Evolutionary conservation across 139 green algal genomes (phyloP), one percentile per base, ranked within the genome.

Genomic region (Chlorella sp.): DNA sequence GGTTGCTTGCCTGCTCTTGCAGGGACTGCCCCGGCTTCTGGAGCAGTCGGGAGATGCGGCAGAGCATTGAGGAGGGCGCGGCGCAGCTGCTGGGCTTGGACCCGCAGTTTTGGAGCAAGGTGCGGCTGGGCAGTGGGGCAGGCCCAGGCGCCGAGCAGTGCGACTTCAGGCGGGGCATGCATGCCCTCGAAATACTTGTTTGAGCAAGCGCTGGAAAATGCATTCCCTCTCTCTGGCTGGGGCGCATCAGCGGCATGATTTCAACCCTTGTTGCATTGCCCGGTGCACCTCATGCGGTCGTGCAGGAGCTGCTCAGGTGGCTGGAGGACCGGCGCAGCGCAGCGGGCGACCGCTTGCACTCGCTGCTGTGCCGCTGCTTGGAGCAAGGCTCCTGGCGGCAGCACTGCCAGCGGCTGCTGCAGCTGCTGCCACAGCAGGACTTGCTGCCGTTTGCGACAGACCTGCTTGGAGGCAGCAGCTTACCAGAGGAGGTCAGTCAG

Each of bases 21-120:
- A 84, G 79, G 79, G 64, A 76, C 34, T 84, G 79, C 79, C 79
- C 79, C 0, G 79, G 67, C 36, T 95, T 95, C n/a, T 93, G 90
- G 88, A 30, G n/a, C 0, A 90, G 84, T 30, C 43, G 82, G 43
- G 84, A 91, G 46, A 64, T 93, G 60, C 26, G 58, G 48, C 36
- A 67, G 44, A 82, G 46, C 44, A 41, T 92, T 65, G 56, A 79
- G 14, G 69, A 36, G 22, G 88, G 90, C 0, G 81, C 77, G 13
- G 77, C 77, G 40, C 77, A 90, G 43, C 75, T 91, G 70, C 58
- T 93, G 62, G 83, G 65, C 16, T 79, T 94, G 73, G 88, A 93
- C 28, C 74, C 70, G 1, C 32, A 38, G 2, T 84, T 82, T 51
- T 91, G 89, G 62, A 74, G 41, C 40, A 70, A 90, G 88, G 88